Conservation (phyloP, 2,329 filamentous ascomycete genomes). For the Xylaria sp. region DNA sequence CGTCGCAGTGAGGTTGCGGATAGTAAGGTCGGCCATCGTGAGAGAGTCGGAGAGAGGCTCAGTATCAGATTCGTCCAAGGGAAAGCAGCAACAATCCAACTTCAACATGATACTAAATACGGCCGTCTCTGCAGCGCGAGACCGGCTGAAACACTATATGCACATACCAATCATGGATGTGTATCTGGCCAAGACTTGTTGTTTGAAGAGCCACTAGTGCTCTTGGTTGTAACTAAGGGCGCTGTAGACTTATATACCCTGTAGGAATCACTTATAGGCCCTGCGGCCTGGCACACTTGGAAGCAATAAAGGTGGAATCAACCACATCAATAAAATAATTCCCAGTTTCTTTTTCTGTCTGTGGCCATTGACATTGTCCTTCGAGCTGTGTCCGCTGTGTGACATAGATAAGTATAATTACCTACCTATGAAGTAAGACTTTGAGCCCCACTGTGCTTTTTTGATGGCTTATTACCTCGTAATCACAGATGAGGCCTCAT, state of each 20-base stretch:
- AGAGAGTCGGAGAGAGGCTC: slow-evolving; percentile 17
- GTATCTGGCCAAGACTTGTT: slow-evolving; percentile 20
- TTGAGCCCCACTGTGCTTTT: neutral
- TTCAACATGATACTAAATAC: slow-evolving; percentile 23
- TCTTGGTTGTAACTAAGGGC: slow-evolving; percentile 21
- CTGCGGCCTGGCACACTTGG: neutral
- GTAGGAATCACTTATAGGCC: neutral
- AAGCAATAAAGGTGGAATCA: slow-evolving; percentile 2
- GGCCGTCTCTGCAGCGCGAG: slow-evolving; percentile 13
- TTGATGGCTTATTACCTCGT: neutral
- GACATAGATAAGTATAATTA: neutral
- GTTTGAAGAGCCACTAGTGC: slow-evolving; percentile 17
- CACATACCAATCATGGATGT: slow-evolving; percentile 17
- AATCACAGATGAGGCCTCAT: slow-evolving; percentile 21
- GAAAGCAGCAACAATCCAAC: slow-evolving; percentile 31
- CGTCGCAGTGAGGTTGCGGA: slow-evolving; percentile 83
- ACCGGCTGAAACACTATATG: slow-evolving; percentile 2
- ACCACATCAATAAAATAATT: neutral
- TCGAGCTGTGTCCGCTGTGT: neutral
- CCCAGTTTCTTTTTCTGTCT: too few species aligned
- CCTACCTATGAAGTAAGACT: neutral
- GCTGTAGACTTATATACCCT: slow-evolving; percentile 13
- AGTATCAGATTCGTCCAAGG: slow-evolving; percentile 17
- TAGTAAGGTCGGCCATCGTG: slow-evolving; percentile 67
- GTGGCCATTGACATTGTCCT: neutral